Evolutionary conservation across 148 eudicot genomes (phyloP).

Genomic region (Gaultheria prostrata): DNA sequence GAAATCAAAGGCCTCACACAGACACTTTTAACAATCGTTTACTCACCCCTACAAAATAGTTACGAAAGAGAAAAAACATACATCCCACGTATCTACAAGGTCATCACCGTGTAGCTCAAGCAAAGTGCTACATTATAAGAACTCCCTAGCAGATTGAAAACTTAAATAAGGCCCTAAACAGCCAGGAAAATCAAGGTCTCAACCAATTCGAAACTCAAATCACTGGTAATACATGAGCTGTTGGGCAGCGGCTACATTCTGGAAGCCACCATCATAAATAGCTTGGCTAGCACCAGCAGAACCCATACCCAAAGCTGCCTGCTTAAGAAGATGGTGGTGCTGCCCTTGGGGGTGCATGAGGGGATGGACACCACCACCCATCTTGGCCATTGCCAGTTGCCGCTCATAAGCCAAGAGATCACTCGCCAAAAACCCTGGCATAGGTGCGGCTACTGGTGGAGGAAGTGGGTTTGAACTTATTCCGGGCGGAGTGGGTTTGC

Average conservation of each 20-base stretch:
- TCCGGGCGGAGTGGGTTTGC: slow-evolving; percentile 95
- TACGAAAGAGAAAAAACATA: neutral
- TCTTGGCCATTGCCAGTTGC: slow-evolving; percentile 84
- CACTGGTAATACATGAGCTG: slow-evolving; percentile 97
- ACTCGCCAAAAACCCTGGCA: slow-evolving; percentile 55
- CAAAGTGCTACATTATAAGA: neutral
- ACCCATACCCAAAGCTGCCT: slow-evolving; percentile 70
- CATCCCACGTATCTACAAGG: slow-evolving; percentile 29
- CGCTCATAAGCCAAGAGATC: slow-evolving; percentile 81
- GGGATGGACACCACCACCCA: slow-evolving; percentile 71
- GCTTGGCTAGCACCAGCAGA: slow-evolving; percentile 93
- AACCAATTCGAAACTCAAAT: slow-evolving; percentile 16
- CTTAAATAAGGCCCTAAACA: slow-evolving; percentile 20
- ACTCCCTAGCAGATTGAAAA: slow-evolving; percentile 21
- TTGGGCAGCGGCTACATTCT: slow-evolving; percentile 81
- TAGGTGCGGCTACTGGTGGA: slow-evolving; percentile 72
- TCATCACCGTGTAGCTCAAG: slow-evolving; percentile 18
- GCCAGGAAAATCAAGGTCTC: slow-evolving; percentile 17
- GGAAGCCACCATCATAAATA: slow-evolving; percentile 88
- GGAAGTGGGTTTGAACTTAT: slow-evolving; percentile 94
- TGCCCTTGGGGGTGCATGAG: slow-evolving; percentile 71
- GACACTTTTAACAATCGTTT: neutral
- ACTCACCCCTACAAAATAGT: slow-evolving; percentile 11
- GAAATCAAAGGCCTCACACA: neutral
- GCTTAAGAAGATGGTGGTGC: slow-evolving; percentile 65